These are phyloP conservation scores for Cylindricascospora bacillispora DNA, from an alignment of 1,139 yeast species.

Conservation along the genomic window DNA sequence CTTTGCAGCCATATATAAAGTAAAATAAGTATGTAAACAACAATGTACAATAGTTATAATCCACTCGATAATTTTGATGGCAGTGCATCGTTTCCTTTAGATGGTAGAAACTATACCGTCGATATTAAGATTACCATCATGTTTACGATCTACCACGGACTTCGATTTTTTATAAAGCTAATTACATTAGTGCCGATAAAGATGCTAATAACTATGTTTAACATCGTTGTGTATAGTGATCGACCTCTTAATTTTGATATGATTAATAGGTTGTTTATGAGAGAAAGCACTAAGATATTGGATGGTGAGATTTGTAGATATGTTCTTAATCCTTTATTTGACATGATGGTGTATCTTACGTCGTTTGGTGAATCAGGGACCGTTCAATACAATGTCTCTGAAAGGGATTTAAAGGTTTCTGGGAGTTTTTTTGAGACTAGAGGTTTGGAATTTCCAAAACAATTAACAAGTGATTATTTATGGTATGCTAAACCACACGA, in stretches of 20 bases:
- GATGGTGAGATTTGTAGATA: constrained; percentile 6
- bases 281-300: constrained; percentile 9
- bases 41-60: too few species aligned
- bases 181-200: constrained; percentile 4
- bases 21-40: too few species aligned
- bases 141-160: constrained; percentile 2
- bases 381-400: constrained; percentile 1
- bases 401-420: constrained; percentile 1
- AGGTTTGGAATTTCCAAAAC: background rate
- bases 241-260: constrained; percentile 3
- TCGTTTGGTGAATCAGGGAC: background rate
- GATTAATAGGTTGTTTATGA: constrained; percentile 8
- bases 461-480: background rate
- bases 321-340: constrained; percentile 12
- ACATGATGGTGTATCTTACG: background rate
- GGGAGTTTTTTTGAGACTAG: constrained; percentile 2
- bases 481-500: constrained; percentile 7
- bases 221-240: constrained; percentile 1
- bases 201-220: constrained; percentile 1
- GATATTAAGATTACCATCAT: too few species aligned
- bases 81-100: too few species aligned
- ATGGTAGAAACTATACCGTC: too few species aligned
- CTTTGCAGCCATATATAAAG: too few species aligned
- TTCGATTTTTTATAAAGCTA: constrained; percentile 1
- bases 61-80: too few species aligned